Evolutionary conservation across 2,329 filamentous ascomycete genomes (phyloP).

Genomic region (Pseudocercospora macadamiae): DNA sequence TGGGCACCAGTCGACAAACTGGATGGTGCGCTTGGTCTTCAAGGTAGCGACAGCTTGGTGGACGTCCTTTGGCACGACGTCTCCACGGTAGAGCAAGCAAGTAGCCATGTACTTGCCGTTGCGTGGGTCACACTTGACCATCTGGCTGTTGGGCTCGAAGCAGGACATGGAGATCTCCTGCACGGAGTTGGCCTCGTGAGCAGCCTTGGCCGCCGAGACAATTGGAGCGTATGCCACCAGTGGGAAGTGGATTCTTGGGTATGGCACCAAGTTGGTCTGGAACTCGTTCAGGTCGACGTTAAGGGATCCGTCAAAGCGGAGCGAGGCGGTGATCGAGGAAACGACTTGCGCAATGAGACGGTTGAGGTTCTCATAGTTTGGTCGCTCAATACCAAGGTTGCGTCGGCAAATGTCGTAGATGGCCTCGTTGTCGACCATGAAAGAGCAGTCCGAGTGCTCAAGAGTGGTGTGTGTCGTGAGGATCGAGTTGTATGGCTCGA

Average conservation of each 20-base stretch:
- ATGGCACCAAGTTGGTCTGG: constrained; percentile 99
- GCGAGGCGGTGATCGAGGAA: constrained; percentile 96
- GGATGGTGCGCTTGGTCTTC: constrained; percentile 99
- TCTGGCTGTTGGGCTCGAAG: constrained; percentile 99
- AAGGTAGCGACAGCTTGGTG: constrained; percentile 90
- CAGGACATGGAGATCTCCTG: constrained; percentile 98
- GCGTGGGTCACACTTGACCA: constrained; percentile 99
- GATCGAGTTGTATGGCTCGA: constrained; percentile 99
- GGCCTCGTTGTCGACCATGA: constrained; percentile 99
- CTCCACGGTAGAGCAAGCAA: constrained; percentile 95
- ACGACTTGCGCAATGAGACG: constrained; percentile 98
- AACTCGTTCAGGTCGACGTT: constrained; percentile 99
- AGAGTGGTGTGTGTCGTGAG: constrained; percentile 98
- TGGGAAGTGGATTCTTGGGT: constrained; percentile 99
- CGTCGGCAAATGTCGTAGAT: constrained; percentile 99
- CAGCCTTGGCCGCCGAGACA: constrained; percentile 91
- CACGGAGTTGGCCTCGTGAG: constrained; percentile 97
- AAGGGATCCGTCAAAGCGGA: constrained; percentile 96
- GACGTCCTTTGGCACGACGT: constrained; percentile 95
- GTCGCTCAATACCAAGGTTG: constrained; percentile 95
- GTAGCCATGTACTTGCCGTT: constrained; percentile 99
- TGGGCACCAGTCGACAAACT: constrained; percentile 99
- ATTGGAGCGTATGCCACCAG: constrained; percentile 95
- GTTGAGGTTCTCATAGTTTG: constrained; percentile 99
- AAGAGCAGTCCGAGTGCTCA: constrained; percentile 99